Evolutionary conservation across 2,329 filamentous ascomycete genomes (phyloP).

Genomic region (Lasiodiplodia citricola): DNA sequence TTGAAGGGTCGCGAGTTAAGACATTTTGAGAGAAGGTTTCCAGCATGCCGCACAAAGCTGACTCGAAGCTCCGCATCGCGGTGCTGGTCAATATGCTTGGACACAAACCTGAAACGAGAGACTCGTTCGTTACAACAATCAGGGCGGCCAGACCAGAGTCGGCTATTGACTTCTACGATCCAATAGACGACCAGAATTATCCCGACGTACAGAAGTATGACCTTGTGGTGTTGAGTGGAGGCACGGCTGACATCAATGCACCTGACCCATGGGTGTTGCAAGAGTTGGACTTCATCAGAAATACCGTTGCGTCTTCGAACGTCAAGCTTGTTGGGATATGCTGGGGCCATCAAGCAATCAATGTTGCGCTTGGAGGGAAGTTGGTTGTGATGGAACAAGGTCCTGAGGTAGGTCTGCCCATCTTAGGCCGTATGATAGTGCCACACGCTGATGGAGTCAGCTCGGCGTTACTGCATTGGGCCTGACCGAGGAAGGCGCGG

Average conservation of each 20-base stretch:
- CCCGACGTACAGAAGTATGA: conserved; percentile 14
- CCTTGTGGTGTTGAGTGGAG: conserved; percentile 19
- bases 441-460: not conserved
- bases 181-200: conserved; percentile 16
- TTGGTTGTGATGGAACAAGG: conserved; percentile 17
- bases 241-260: conserved; percentile 24
- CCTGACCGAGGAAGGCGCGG: conserved; percentile 3
- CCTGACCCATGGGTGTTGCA: conserved; percentile 24
- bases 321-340: conserved; percentile 21
- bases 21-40: not conserved
- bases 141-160: not conserved
- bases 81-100: conserved; percentile 10
- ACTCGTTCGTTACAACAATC: conserved; percentile 13
- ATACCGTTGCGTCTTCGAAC: not conserved
- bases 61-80: conserved; percentile 15
- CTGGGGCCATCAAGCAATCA: conserved; percentile 26
- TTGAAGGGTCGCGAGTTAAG: not conserved
- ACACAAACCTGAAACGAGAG: not conserved
- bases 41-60: conserved; percentile 14
- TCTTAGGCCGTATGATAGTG: not conserved
- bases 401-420: conserved; percentile 12
- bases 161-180: conserved; percentile 24
- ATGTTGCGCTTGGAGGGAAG: conserved; percentile 21
- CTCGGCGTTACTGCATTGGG: conserved; percentile 12
- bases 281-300: conserved; percentile 16